Conservation (phyloP, 2,329 filamentous ascomycete genomes). For the Coniella vitis region DNA sequence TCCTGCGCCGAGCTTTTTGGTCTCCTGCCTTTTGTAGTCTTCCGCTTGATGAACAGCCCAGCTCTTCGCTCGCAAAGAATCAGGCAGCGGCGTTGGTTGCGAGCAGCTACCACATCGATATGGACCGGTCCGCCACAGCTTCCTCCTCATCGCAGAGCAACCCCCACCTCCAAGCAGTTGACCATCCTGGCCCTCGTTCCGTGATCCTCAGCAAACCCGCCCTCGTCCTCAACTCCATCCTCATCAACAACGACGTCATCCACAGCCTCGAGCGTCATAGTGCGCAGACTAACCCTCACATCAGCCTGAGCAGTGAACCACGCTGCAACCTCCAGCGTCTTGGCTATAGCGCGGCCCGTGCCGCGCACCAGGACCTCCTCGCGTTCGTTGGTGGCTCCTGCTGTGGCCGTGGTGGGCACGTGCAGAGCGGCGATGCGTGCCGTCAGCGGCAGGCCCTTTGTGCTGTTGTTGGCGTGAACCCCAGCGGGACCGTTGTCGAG, state of each 20-base stretch:
- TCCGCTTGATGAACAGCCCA: not conserved
- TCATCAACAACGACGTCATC: constrained; percentile 54
- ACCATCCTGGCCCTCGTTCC: constrained; percentile 40
- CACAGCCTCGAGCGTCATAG: constrained; percentile 56
- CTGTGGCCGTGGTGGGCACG: constrained; percentile 18
- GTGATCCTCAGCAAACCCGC: constrained; percentile 23
- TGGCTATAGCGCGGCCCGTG: constrained; percentile 60
- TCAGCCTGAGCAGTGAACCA: constrained; percentile 59
- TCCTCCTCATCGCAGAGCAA: constrained; percentile 35
- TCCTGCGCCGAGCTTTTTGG: not conserved
- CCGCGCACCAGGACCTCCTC: constrained; percentile 48
- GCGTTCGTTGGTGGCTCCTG: constrained; percentile 22
- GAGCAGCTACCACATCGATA: too few species aligned
- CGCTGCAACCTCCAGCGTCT: constrained; percentile 53
- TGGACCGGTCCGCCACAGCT: not conserved
- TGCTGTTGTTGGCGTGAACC: constrained; percentile 36
- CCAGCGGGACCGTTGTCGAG: constrained; percentile 46
- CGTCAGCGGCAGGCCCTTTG: constrained; percentile 37
- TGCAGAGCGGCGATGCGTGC: constrained; percentile 36
- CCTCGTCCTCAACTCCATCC: constrained; percentile 21
- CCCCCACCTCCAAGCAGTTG: constrained; percentile 43
- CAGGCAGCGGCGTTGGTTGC: not conserved
- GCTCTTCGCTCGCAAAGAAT: not conserved
- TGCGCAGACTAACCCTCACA: constrained; percentile 52
- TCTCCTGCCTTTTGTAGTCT: not conserved